Base-by-base conservation (phyloP, 73 alveolate genomes). In the Urostyla sp. region DNA sequence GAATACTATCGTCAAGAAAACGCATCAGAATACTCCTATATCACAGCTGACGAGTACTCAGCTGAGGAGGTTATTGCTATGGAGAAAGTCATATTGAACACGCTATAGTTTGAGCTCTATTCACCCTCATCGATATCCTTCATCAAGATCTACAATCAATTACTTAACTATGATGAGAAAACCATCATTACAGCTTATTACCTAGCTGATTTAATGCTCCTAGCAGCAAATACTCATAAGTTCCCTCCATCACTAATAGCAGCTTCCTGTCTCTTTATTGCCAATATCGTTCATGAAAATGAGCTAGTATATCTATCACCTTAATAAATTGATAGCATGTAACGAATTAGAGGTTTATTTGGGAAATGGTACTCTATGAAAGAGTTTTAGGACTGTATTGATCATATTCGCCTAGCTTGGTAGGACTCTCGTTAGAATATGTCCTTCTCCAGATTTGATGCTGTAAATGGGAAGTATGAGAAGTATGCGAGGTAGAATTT, bases 1-100 rank as follows among this genome's bases (percentile, higher is more conserved):
- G 99, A 95, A 66, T 94, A 93, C 74, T 95, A 92, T 69, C 75
- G 93, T 74, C 89, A 95, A 85, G 98, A 95, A 55, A 95, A 95
- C 50, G 86, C 98, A 0, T 73, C 86, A 0, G 98, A 94, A 59
- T 95, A 95, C 74, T 91, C 97, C 13, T 94, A 95, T 32, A 93
- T 94, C n/a, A 94, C 98, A 18, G 97, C 94, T 10, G 97, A 93
- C 52, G 98, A 93, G 51, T 93, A 93, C 61, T 58, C 89, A 13
- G 84, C 92, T 8, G 60, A 55, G 15, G 81, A 93, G 69, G 89
- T 93, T 0, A 92, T 93, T 3, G 67, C 58, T 7, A 87, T 82
- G 94, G 96, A 90, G 60, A 80, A 90, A 58, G 55, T 75, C 35
- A 87, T 93, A 6, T 80, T 93, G 1, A 55, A 80, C 28, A n/a